These are phyloP conservation scores for Trichophaea hybrida DNA, from an alignment of 2,329 filamentous ascomycete genomes.

Conservation along the genomic window DNA sequence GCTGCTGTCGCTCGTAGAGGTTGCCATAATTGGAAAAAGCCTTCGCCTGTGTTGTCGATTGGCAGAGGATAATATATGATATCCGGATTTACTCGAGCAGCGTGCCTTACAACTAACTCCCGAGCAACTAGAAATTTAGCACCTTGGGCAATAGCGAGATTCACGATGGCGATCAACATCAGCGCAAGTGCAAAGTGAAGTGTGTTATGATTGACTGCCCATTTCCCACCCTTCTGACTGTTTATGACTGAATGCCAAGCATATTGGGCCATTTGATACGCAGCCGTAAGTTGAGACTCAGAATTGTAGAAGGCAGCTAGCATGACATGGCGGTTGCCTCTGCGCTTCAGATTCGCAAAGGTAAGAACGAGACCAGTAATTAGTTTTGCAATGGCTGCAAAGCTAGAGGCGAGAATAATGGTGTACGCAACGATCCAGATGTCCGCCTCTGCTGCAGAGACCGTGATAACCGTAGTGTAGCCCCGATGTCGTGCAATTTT, in stretches of 20 bases:
- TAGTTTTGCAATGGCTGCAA: neutral
- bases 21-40: neutral
- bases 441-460: neutral
- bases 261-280: neutral
- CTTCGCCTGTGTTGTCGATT: too few relatives aligned
- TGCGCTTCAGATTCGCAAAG: neutral
- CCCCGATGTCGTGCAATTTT: too few relatives aligned
- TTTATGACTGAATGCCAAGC: neutral
- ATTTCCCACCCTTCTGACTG: neutral
- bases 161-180: neutral
- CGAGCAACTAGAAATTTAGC: neutral
- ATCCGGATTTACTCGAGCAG: neutral
- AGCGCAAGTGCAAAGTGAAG: neutral
- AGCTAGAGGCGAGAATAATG: neutral
- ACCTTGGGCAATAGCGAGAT: neutral
- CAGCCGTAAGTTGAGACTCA: neutral
- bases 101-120: neutral
- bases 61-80: neutral
- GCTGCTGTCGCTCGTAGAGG: neutral
- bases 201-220: neutral
- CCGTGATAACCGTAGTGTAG: neutral
- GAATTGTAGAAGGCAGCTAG: neutral
- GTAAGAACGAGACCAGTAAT: neutral
- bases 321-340: conserved; percentile 2
- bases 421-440: neutral